Base-by-base conservation (phyloP, 2,329 filamentous ascomycete species). In the Pseudopithomyces chartarum region DNA sequence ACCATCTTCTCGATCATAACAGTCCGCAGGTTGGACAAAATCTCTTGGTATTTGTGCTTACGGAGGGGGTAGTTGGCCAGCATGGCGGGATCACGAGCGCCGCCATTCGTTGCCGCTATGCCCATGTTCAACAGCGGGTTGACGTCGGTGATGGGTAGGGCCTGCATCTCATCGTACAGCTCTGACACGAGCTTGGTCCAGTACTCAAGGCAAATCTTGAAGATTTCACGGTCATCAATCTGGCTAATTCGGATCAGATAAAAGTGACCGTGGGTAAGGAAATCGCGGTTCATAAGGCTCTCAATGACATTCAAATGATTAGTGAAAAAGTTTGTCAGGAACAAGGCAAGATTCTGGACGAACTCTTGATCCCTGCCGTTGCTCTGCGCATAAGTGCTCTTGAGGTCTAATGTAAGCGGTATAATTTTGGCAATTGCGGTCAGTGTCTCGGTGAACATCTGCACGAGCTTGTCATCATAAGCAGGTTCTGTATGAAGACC, bases 1-100 rank as follows among this genome's bases (percentile, higher is more conserved):
- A 99, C 95, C 95, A 99, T 99, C 83, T 97, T 97, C 81, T 99
- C 95, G 60, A 99, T 98, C 95, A 99, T 99, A 63, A 99, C 95
- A 22, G 94, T 90, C 64, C 95, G 89, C 55, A 99, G 83, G 75
- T 97, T 98, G 10, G 94, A 94, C 48, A 99, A 81, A 19, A 99
- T 90, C 73, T 97, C 92, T 63, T 89, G 89, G 78, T 98, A 99
- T 79, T 97, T 98, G 84, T 99, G 94, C 82, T 99, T 99, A 59
- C 96, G 89, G 43, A 99, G 85, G 12, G 94, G 92, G 71, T 96
- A 96, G 76, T 92, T 96, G 67, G 88, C 89, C 60, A 98, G 83
- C n/a, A 94, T 81, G 51, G 82, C 86, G 1, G 94, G 92, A 73
- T 97, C 92, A 48, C 92, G 90, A 2, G 92, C 93, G 43, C 93